Percentiles rank a stretch among this genome's conserved stretches.
Evolutionary conservation across 1,284 basidiomycete species (phyloP).

Genomic region (Fistulinella cinereoalba): DNA sequence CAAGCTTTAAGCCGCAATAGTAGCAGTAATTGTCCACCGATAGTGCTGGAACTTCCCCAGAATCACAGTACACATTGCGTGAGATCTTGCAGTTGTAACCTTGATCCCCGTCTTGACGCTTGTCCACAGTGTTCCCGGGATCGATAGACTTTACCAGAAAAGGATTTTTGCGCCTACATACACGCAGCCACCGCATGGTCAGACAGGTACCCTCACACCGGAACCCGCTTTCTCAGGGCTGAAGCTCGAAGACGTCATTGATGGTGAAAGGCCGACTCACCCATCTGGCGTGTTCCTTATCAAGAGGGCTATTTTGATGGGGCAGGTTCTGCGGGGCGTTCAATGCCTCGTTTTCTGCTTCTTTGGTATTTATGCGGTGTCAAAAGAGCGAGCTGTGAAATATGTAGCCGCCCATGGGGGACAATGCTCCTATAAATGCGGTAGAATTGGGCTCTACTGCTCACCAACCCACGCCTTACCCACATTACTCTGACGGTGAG

Average conservation of each 20-base stretch:
- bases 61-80: too few relatives aligned
- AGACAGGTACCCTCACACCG: background rate
- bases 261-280: background rate
- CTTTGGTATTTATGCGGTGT: slow-evolving; percentile 1
- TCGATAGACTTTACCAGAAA: too few relatives aligned
- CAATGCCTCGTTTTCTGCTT: slow-evolving; percentile 2
- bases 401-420: slow-evolving; percentile 16
- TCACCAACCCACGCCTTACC: slow-evolving; percentile 1
- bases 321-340: slow-evolving; percentile 6
- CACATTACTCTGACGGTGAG: slow-evolving; percentile 2
- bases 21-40: too few relatives aligned
- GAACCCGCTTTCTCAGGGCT: too few relatives aligned
- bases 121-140: too few relatives aligned
- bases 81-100: too few relatives aligned
- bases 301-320: slow-evolving; percentile 16
- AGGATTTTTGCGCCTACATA: too few relatives aligned
- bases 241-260: background rate
- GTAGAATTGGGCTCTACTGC: background rate
- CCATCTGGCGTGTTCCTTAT: background rate
- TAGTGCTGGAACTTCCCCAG: too few relatives aligned
- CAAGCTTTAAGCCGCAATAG: too few relatives aligned
- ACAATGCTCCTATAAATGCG: slow-evolving; percentile 21
- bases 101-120: too few relatives aligned
- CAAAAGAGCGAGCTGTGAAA: background rate
- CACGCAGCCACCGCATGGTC: slow-evolving; percentile 17